Percentiles rank a stretch among this genome's conserved stretches.
Conservation (phyloP, 768 basidiomycete genomes). For the Calocera cornea region DNA sequence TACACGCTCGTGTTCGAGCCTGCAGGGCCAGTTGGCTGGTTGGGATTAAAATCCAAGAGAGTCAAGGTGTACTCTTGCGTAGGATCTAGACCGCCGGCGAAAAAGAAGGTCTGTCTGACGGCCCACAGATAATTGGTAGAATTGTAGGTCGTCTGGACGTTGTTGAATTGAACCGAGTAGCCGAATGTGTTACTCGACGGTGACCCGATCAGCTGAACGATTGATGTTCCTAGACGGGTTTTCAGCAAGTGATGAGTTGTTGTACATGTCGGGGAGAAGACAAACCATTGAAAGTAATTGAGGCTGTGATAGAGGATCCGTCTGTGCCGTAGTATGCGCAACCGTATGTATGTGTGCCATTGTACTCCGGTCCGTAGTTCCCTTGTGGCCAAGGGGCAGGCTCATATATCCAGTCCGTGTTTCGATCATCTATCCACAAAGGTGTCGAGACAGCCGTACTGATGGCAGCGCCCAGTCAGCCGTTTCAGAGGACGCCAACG, state of each 20-base stretch:
- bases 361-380: not conserved
- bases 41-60: not conserved
- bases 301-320: not conserved
- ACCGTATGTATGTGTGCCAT: not conserved
- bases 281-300: not conserved
- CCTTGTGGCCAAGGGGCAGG: not conserved
- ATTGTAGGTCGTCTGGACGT: not conserved
- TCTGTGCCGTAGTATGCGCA: no score
- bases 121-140: not conserved
- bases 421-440: not conserved
- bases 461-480: not conserved
- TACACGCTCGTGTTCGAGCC: not conserved
- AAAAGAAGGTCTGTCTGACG: not conserved
- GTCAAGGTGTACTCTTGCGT: not conserved
- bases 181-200: not conserved
- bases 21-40: not conserved
- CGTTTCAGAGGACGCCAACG: not conserved
- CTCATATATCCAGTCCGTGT: not conserved
- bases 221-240: not conserved
- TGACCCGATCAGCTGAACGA: not conserved
- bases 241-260: not conserved
- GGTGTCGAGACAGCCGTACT: not conserved
- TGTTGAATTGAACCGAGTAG: not conserved
- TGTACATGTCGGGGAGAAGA: not conserved
- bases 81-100: not conserved